phyloP scores from a whole-genome alignment of 352 stramenopile genomes.

The Phytophthora pseudosyringae region DNA sequence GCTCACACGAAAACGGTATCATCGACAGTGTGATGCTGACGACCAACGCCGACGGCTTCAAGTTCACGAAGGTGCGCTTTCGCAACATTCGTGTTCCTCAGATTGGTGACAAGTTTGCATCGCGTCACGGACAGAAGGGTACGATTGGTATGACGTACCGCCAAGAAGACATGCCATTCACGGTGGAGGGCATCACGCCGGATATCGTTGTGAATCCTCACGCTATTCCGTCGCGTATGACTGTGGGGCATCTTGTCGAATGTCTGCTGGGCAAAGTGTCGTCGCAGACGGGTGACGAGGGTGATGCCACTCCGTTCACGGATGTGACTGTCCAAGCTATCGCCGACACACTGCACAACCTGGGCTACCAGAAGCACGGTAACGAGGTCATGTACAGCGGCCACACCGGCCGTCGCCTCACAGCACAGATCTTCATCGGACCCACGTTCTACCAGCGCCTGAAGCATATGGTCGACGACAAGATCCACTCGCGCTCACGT shows the following conservation, averaged over 20 bases:
- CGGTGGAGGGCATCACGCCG: conserved; percentile 97
- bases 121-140: conserved; percentile 90
- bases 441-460: conserved; percentile 99
- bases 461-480: conserved; percentile 99
- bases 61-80: conserved; percentile 98
- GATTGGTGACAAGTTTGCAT: conserved; percentile 99
- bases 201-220: conserved; percentile 99
- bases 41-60: conserved; percentile 97
- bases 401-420: conserved; percentile 97
- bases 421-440: conserved; percentile 98
- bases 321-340: conserved; percentile 98
- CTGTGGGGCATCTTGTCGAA: conserved; percentile 99
- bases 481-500: conserved; percentile 98
- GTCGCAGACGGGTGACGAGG: conserved; percentile 96
- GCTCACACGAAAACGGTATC: conserved; percentile 98
- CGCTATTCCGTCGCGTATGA: conserved; percentile 99
- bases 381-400: conserved; percentile 99
- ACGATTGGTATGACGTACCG: conserved; percentile 99
- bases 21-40: conserved; percentile 99
- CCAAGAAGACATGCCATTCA: conserved; percentile 99
- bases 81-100: conserved; percentile 98
- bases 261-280: conserved; percentile 99
- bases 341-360: conserved; percentile 92
- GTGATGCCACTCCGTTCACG: conserved; percentile 99
- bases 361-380: conserved; percentile 99